Evolutionary conservation across 1,284 basidiomycete genomes (phyloP).

Genomic region (Microbotryum violaceum): DNA sequence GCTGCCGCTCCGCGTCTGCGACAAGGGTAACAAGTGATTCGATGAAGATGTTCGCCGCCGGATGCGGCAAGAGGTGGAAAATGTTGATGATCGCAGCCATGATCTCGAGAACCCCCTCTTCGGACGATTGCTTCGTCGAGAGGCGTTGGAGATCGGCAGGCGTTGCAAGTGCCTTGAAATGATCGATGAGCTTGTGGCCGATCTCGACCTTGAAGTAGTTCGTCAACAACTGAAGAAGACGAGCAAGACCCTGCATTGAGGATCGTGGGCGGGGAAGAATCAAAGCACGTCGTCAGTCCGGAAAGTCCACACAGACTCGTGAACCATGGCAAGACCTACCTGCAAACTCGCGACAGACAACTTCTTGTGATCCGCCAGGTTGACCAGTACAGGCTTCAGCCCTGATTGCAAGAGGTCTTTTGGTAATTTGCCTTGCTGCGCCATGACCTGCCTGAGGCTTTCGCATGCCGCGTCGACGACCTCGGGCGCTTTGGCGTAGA

Average conservation of each 20-base stretch:
- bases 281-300: background rate
- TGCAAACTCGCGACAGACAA: conserved; percentile 86
- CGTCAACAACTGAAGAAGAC: conserved; percentile 88
- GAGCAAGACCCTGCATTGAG: conserved; percentile 69
- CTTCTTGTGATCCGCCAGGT: conserved; percentile 90
- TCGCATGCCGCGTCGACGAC: conserved; percentile 95
- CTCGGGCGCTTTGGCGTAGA: conserved; percentile 87
- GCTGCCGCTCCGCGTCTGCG: conserved; percentile 85
- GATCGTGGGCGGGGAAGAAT: background rate
- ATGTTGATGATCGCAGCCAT: conserved; percentile 92
- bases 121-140: conserved; percentile 66
- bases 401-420: conserved; percentile 94
- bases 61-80: conserved; percentile 81
- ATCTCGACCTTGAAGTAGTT: conserved; percentile 99
- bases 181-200: conserved; percentile 91
- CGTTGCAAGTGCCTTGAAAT: conserved; percentile 84
- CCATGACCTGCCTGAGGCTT: conserved; percentile 79
- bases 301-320: background rate
- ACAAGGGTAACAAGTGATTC: conserved; percentile 76
- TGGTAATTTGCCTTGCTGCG: conserved; percentile 83
- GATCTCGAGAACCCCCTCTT: conserved; percentile 84
- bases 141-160: conserved; percentile 67
- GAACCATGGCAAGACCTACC: conserved; percentile 4
- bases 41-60: conserved; percentile 86
- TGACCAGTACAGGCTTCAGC: conserved; percentile 92